phyloP scores from a whole-genome alignment of 768 basidiomycete genomes.

The Boletus pseudo-olivaceus region DNA sequence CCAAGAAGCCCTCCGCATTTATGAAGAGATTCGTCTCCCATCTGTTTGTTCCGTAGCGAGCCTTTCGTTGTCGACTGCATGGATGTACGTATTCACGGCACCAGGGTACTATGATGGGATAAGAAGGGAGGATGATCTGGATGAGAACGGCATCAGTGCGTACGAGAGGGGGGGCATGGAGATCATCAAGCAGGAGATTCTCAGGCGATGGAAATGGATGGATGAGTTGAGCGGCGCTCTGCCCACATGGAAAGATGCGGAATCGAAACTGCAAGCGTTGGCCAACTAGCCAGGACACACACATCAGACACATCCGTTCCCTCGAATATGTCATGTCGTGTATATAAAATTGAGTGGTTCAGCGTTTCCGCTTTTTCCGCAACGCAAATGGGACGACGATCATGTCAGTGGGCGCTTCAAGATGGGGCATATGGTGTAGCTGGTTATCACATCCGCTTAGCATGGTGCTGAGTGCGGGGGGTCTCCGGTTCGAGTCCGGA shows the following conservation, averaged over 20 bases:
- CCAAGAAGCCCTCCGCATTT: conserved; percentile 2
- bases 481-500: conserved; percentile 41
- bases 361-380: too few species aligned
- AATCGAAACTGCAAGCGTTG: conserved; percentile 6
- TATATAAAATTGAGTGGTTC: too few species aligned
- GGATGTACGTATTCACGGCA: conserved; percentile 17
- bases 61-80: conserved; percentile 14
- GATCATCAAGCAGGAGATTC: conserved; percentile 7
- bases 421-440: conserved; percentile 37
- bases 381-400: too few species aligned
- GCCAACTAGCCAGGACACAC: not conserved
- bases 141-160: conserved; percentile 5
- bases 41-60: conserved; percentile 11
- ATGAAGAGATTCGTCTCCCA: conserved; percentile 14
- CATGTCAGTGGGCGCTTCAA: not conserved
- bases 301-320: too few species aligned
- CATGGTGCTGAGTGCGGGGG: conserved; percentile 35
- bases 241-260: conserved; percentile 17
- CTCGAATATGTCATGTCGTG: too few species aligned
- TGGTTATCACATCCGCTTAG: conserved; percentile 42
- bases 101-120: conserved; percentile 24
- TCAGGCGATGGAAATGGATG: conserved; percentile 15
- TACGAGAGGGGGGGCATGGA: conserved; percentile 20
- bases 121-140: conserved; percentile 3
- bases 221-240: conserved; percentile 6